These are phyloP conservation scores for Chernovozyma aurita DNA, from an alignment of 1,139 yeast genomes.

Conservation along the genomic window DNA sequence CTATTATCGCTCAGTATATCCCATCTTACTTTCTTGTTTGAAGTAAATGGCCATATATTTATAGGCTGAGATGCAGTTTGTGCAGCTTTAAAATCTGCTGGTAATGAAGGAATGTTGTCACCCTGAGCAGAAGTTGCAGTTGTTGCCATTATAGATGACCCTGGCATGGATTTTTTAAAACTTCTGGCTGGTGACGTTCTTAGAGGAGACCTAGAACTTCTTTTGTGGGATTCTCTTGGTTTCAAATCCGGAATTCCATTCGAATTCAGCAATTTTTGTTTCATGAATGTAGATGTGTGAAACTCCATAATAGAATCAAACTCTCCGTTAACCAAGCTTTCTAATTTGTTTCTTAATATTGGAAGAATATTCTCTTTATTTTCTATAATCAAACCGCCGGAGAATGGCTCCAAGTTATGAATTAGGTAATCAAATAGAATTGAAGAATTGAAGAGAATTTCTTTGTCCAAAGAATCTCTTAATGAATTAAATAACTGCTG, in stretches of 20 bases:
- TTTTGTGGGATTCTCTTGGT: not conserved
- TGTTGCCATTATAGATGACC: not conserved
- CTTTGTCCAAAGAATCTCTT: constrained; percentile 46
- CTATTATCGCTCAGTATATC: constrained; percentile 28
- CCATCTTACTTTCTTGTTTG: constrained; percentile 34
- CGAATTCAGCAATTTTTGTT: constrained; percentile 15
- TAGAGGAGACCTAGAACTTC: not conserved
- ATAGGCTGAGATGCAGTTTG: not conserved
- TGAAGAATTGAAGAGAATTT: constrained; percentile 53
- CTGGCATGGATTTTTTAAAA: not conserved
- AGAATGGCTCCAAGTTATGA: constrained; percentile 21
- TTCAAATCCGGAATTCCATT: not conserved
- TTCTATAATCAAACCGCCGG: not conserved
- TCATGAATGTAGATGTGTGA: constrained; percentile 26
- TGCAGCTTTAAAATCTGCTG: not conserved
- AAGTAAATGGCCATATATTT: constrained; percentile 8
- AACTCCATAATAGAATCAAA: constrained; percentile 33
- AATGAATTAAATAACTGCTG: constrained; percentile 38
- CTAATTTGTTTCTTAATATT: constrained; percentile 12
- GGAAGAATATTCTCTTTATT: not conserved
- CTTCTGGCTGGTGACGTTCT: not conserved
- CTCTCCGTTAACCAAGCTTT: constrained; percentile 32
- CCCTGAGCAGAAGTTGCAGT: not conserved
- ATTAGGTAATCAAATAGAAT: constrained; percentile 41
- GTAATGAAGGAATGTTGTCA: not conserved